phyloP scores from a whole-genome alignment of 306 rosid genomes.

The Trifolium fragiferum region DNA sequence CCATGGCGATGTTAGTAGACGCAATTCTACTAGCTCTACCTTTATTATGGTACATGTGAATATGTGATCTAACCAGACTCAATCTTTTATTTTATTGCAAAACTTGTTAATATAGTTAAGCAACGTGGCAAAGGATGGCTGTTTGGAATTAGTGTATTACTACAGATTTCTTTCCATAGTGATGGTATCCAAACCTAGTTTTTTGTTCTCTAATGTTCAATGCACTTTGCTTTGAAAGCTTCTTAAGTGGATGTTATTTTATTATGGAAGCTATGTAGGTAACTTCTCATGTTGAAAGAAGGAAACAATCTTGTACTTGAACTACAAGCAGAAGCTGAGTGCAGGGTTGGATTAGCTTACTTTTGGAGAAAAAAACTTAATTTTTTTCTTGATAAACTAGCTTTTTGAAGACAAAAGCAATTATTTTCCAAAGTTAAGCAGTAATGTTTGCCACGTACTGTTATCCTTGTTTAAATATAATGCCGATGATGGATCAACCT shows the following conservation, averaged over 20 bases:
- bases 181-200: constrained; percentile 12
- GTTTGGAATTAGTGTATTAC: constrained; percentile 13
- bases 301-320: constrained; percentile 10
- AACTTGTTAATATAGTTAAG: constrained; percentile 24
- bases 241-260: constrained; percentile 25
- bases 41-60: constrained; percentile 20
- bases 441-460: neutral
- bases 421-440: neutral
- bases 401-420: neutral
- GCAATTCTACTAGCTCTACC: constrained; percentile 18
- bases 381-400: constrained; percentile 11
- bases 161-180: constrained; percentile 8
- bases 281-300: constrained; percentile 11
- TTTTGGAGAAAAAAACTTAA: neutral
- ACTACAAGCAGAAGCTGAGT: constrained; percentile 17
- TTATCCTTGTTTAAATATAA: constrained; percentile 30
- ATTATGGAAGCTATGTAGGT: constrained; percentile 14
- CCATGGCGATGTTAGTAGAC: constrained; percentile 21
- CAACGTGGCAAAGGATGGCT: constrained; percentile 30
- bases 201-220: constrained; percentile 18
- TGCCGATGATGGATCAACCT: constrained; percentile 31
- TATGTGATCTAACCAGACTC: constrained; percentile 19
- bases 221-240: constrained; percentile 28
- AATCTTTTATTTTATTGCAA: constrained; percentile 29
- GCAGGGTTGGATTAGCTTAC: neutral